Conservation (phyloP, 345 rosid species). For the Populus alba region DNA sequence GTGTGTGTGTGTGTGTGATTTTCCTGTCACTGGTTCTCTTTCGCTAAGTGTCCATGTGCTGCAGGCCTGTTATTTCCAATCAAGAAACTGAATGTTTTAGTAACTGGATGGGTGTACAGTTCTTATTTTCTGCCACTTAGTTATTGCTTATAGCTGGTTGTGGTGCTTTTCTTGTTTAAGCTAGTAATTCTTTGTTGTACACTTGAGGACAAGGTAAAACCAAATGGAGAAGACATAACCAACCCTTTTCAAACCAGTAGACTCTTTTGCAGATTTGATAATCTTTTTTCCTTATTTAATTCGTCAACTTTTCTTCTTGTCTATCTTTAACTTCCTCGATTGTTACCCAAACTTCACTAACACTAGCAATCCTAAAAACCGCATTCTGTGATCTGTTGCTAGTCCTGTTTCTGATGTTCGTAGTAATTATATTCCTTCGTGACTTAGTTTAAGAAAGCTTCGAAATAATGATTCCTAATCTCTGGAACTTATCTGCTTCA, state of each 20-base stretch:
- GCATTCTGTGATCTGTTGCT: not conserved
- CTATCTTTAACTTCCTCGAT: not conserved
- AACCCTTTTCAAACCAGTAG: not conserved
- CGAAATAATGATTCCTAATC: not conserved
- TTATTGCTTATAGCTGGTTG: slow-evolving; percentile 11
- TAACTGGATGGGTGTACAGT: slow-evolving; percentile 37
- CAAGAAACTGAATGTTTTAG: slow-evolving; percentile 39
- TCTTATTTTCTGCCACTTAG: slow-evolving; percentile 22
- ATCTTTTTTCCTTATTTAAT: not conserved
- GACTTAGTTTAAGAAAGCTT: not conserved
- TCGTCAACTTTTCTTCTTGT: not conserved
- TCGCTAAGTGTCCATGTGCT: slow-evolving; percentile 46
- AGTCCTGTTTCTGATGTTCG: not conserved
- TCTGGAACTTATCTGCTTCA: not conserved
- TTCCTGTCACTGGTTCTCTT: slow-evolving; percentile 28
- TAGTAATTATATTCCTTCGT: not conserved
- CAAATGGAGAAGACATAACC: not conserved
- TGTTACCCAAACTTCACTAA: not conserved
- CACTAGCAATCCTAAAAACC: not conserved
- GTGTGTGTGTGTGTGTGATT: not conserved
- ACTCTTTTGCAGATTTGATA: not conserved
- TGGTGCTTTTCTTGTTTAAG: not conserved
- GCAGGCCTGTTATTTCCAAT: slow-evolving; percentile 39
- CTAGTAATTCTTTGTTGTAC: slow-evolving; percentile 21
- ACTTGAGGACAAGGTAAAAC: slow-evolving; percentile 25